Percentiles rank a stretch among this genome's conserved stretches.
These are phyloP conservation scores for Zymoseptoria ardabiliae DNA, from an alignment of 2,329 filamentous ascomycete species.

Conservation along the genomic window DNA sequence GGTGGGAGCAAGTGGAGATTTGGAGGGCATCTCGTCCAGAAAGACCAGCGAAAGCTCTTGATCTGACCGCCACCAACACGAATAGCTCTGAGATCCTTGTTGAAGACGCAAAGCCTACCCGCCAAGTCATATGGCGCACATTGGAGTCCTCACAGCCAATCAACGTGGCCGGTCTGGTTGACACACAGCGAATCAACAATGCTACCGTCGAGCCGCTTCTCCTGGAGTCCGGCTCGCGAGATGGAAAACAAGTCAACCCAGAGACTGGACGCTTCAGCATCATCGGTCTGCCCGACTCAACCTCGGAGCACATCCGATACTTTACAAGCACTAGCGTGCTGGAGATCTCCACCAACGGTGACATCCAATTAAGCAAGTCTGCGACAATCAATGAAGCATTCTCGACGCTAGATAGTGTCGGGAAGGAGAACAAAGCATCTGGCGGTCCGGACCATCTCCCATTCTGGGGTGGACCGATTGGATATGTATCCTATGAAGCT, in stretches of 20 bases:
- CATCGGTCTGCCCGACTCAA: slow-evolving; percentile 54
- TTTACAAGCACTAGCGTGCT: slow-evolving; percentile 14
- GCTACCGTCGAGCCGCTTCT: slow-evolving; percentile 34
- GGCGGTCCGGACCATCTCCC: slow-evolving; percentile 38
- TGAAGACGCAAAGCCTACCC: background rate
- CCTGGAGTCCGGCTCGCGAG: slow-evolving; percentile 42
- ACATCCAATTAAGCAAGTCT: background rate
- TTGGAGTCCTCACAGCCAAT: background rate
- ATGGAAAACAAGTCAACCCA: slow-evolving; percentile 33
- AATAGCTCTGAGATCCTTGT: background rate
- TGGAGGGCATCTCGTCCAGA: slow-evolving; percentile 9
- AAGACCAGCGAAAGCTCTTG: background rate
- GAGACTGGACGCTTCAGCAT: slow-evolving; percentile 63
- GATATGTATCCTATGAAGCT: slow-evolving; percentile 78
- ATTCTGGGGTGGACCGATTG: slow-evolving; percentile 79
- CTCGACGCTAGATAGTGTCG: slow-evolving; percentile 34
- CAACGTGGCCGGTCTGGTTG: slow-evolving; percentile 32
- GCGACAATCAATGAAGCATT: slow-evolving; percentile 31
- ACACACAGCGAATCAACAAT: slow-evolving; percentile 27
- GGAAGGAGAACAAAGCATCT: slow-evolving; percentile 29
- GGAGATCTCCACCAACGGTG: slow-evolving; percentile 7
- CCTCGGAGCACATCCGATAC: slow-evolving; percentile 19
- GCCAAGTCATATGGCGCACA: slow-evolving; percentile 3
- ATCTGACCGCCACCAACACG: background rate
- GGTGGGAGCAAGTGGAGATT: slow-evolving; percentile 57